Conservation (phyloP, 2,329 filamentous ascomycete species). For the Mycocentrospora acerina region DNA sequence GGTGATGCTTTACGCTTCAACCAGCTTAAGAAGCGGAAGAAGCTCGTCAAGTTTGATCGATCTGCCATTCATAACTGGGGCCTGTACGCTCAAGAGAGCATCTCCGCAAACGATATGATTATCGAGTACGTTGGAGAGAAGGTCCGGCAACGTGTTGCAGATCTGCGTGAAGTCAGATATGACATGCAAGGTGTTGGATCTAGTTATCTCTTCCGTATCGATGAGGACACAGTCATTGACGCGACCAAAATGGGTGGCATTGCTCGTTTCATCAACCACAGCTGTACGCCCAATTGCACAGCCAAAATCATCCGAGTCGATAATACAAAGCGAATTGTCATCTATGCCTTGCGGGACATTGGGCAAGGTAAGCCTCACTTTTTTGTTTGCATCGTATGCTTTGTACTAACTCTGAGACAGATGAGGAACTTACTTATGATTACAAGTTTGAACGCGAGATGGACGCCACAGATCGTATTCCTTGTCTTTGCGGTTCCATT, state of each 20-base stretch:
- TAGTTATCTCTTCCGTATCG: conserved; percentile 96
- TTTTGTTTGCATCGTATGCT: conserved; percentile 1
- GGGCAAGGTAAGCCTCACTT: conserved; percentile 70
- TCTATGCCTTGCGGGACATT: conserved; percentile 96
- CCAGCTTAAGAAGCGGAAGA: conserved; percentile 98
- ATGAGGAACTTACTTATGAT: conserved; percentile 98
- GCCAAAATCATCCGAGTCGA: conserved; percentile 99
- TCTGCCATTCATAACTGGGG: conserved; percentile 99
- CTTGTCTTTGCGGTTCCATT: conserved; percentile 92
- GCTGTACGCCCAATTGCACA: conserved; percentile 96
- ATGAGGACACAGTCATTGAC: conserved; percentile 96
- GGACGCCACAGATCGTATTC: conserved; percentile 90
- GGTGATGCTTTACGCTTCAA: conserved; percentile 96
- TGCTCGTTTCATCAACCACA: conserved; percentile 97
- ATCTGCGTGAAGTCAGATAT: conserved; percentile 88
- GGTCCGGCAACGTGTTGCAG: conserved; percentile 94
- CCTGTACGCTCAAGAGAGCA: conserved; percentile 95
- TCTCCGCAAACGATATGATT: conserved; percentile 97
- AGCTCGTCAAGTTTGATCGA: conserved; percentile 95
- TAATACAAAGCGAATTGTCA: conserved; percentile 96
- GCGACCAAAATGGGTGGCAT: conserved; percentile 98
- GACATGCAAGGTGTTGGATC: conserved; percentile 95
- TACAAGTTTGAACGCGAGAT: conserved; percentile 99
- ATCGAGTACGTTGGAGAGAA: conserved; percentile 99
- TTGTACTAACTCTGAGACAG: conserved; percentile 53